phyloP scores from a whole-genome alignment of 192 early-diverging fungal genomes.

The Piromyces finnis region DNA sequence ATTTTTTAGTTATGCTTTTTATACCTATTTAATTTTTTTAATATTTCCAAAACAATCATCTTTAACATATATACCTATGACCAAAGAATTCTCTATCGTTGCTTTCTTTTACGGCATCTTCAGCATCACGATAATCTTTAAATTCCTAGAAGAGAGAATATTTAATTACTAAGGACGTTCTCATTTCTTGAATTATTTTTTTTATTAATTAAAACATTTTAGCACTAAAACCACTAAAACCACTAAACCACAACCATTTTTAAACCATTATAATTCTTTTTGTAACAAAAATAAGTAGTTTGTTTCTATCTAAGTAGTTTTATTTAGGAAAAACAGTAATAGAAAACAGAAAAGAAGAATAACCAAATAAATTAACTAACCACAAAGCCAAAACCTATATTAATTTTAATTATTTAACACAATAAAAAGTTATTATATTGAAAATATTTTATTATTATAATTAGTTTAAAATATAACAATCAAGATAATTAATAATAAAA shows the following conservation, averaged over 20 bases:
- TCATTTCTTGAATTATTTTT: not conserved
- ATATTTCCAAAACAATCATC: too few species aligned
- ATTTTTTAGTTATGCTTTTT: too few species aligned
- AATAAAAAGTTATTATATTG: not conserved
- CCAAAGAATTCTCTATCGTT: constrained; percentile 69
- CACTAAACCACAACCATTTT: not conserved
- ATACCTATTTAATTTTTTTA: too few species aligned
- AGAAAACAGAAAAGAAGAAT: not conserved
- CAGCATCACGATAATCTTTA: constrained; percentile 64
- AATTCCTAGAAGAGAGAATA: constrained; percentile 37
- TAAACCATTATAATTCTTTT: not conserved
- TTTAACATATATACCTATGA: constrained; percentile 41
- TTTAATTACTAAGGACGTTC: not conserved
- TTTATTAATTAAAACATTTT: not conserved
- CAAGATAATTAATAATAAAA: too few species aligned
- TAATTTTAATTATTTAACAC: not conserved
- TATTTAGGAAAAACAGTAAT: not conserved
- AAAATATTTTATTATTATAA: too few species aligned
- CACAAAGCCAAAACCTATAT: not conserved
- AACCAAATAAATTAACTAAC: not conserved
- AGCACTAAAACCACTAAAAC: not conserved
- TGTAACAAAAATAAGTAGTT: not conserved
- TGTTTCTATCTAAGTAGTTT: not conserved
- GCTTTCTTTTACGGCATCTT: constrained; percentile 73
- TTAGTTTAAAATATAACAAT: too few species aligned